Evolutionary conservation across 768 basidiomycete genomes (phyloP).

Genomic region (Chalciporus piperatus): DNA sequence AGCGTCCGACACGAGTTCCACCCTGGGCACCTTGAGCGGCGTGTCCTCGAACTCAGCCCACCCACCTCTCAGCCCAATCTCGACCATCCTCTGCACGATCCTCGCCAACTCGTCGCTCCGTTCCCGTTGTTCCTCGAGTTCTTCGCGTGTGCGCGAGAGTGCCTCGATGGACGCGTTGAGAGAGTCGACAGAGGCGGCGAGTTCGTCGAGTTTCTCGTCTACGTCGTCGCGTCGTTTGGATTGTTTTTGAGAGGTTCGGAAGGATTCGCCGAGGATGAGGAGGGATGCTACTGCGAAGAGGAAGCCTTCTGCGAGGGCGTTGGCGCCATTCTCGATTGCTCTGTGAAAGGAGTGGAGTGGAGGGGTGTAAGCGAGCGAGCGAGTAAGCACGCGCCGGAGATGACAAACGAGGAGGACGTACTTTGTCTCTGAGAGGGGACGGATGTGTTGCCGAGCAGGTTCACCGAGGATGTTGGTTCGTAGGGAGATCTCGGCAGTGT

Average conservation of each 20-base stretch:
- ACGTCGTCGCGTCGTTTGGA: conserved; percentile 70
- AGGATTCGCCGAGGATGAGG: conserved; percentile 75
- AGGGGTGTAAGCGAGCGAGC: background rate
- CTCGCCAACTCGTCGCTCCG: conserved; percentile 64
- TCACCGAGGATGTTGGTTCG: conserved; percentile 78
- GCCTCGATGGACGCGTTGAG: conserved; percentile 43
- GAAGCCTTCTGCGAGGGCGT: conserved; percentile 81
- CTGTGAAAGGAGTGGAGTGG: conserved; percentile 32
- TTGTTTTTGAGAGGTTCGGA: conserved; percentile 67
- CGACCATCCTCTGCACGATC: conserved; percentile 65
- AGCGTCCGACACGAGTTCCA: conserved; percentile 30
- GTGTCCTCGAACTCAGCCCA: conserved; percentile 65
- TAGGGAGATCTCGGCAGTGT: conserved; percentile 68
- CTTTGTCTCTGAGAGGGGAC: conserved; percentile 77
- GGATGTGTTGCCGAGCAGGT: conserved; percentile 58
- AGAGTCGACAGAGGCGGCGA: conserved; percentile 45
- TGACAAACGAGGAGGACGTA: conserved; percentile 30
- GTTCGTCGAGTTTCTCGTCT: conserved; percentile 65
- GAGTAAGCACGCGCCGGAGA: background rate
- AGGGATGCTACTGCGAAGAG: conserved; percentile 73
- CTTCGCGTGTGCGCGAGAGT: conserved; percentile 45
- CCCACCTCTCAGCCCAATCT: conserved; percentile 61
- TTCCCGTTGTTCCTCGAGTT: conserved; percentile 25
- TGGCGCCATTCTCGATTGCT: conserved; percentile 85
- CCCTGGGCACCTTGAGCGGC: conserved; percentile 48